Evolutionary conservation across 2,329 filamentous ascomycete genomes (phyloP).

Genomic region (Cyphellophora attinorum): DNA sequence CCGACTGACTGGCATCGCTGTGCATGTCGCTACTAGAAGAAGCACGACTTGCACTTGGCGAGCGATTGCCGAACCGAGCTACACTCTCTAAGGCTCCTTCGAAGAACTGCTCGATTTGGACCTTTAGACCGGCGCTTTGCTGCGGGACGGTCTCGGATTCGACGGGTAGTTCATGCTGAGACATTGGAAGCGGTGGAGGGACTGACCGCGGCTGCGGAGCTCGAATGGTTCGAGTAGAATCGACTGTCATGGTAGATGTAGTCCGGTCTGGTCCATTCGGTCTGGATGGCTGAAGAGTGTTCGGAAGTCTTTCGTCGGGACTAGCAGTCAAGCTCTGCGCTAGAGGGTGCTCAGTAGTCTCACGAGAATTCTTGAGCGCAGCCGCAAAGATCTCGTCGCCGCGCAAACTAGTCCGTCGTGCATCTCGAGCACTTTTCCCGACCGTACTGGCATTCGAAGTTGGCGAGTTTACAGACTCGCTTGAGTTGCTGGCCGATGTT

Average conservation of each 20-base stretch:
- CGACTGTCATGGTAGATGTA: constrained; percentile 32
- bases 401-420: constrained; percentile 46
- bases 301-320: constrained; percentile 45
- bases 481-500: constrained; percentile 44
- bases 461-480: constrained; percentile 44
- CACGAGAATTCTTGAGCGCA: constrained; percentile 38
- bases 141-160: constrained; percentile 13
- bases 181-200: constrained; percentile 5
- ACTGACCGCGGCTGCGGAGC: constrained; percentile 22
- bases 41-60: constrained; percentile 18
- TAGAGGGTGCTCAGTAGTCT: constrained; percentile 59
- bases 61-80: constrained; percentile 14
- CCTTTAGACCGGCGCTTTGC: constrained; percentile 8
- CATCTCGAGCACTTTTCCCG: constrained; percentile 41
- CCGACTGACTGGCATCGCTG: constrained; percentile 32
- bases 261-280: constrained; percentile 30
- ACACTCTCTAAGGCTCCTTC: constrained; percentile 13
- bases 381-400: constrained; percentile 49
- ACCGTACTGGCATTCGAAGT: constrained; percentile 47
- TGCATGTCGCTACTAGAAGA: constrained; percentile 22
- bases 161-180: constrained; percentile 4
- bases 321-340: constrained; percentile 65
- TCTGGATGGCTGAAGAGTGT: no score
- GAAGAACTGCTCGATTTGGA: constrained; percentile 16
- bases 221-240: constrained; percentile 36